Percentiles rank a stretch among this genome's conserved stretches.
Conservation (phyloP, 192 early-diverging fungal species). For the Podila verticillata region DNA sequence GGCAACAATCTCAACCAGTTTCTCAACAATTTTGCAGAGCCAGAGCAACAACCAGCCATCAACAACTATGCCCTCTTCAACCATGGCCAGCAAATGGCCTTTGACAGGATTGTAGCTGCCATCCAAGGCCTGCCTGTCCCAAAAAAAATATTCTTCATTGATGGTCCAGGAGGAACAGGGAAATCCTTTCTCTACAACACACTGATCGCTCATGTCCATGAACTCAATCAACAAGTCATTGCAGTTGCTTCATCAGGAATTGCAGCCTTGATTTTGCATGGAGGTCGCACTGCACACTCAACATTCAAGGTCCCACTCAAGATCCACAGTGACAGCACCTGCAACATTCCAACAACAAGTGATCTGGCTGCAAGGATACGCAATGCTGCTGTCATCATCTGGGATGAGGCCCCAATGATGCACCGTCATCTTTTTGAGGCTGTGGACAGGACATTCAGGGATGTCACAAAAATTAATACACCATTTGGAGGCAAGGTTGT, state of each 20-base stretch:
- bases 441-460: conserved; percentile 13
- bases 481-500: conserved; percentile 22
- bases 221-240: background rate
- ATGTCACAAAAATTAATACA: conserved; percentile 12
- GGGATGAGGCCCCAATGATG: conserved; percentile 52
- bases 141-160: too few relatives aligned
- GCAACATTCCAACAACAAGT: background rate
- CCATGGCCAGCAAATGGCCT: background rate
- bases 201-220: conserved; percentile 10
- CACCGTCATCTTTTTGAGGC: conserved; percentile 23
- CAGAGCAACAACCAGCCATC: background rate
- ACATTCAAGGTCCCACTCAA: conserved; percentile 45
- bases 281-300: conserved; percentile 39
- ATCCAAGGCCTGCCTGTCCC: too few relatives aligned
- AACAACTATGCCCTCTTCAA: background rate
- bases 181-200: conserved; percentile 40
- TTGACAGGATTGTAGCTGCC: too few relatives aligned
- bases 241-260: conserved; percentile 43
- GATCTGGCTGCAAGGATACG: background rate
- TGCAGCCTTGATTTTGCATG: conserved; percentile 30
- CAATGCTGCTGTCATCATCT: conserved; percentile 24
- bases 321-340: conserved; percentile 9
- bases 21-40: background rate
- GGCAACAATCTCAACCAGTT: background rate
- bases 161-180: background rate